These are phyloP conservation scores for Termitomyces sp. DNA, from an alignment of 768 basidiomycete species.

Conservation along the genomic window DNA sequence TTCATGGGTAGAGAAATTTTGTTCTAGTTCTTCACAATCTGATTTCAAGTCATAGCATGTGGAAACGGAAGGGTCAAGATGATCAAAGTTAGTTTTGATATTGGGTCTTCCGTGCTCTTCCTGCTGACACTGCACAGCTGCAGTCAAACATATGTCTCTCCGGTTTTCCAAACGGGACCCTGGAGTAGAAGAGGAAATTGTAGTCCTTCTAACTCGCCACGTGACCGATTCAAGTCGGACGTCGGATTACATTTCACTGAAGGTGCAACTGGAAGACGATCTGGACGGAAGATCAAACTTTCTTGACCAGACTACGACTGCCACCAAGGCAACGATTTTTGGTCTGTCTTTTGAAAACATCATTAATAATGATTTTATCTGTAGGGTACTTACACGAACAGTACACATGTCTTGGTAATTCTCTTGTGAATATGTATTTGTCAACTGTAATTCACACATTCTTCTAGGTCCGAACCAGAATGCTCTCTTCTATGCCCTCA, in stretches of 20 bases:
- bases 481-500: slow-evolving; percentile 10
- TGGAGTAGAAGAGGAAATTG: slow-evolving; percentile 47
- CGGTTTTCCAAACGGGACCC: slow-evolving; percentile 24
- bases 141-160: slow-evolving; percentile 28
- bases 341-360: not conserved
- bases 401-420: slow-evolving; percentile 39
- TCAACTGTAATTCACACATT: not conserved
- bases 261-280: slow-evolving; percentile 43
- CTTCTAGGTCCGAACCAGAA: not conserved
- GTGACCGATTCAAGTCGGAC: slow-evolving; percentile 49
- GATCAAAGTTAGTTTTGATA: slow-evolving; percentile 14
- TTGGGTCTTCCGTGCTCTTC: not conserved
- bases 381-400: slow-evolving; percentile 49
- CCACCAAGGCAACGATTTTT: slow-evolving; percentile 29
- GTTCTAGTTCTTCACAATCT: not conserved
- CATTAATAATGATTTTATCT: not conserved
- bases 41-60: slow-evolving; percentile 31
- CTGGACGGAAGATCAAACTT: slow-evolving; percentile 17
- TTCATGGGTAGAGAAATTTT: slow-evolving; percentile 59
- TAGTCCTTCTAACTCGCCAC: slow-evolving; percentile 81
- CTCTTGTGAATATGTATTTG: not conserved
- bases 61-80: slow-evolving; percentile 30
- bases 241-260: slow-evolving; percentile 66
- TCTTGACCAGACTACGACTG: slow-evolving; percentile 25
- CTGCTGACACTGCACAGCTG: slow-evolving; percentile 20